phyloP scores from a whole-genome alignment of 2,329 filamentous ascomycete species.

The Aureobasidium pullulans region DNA sequence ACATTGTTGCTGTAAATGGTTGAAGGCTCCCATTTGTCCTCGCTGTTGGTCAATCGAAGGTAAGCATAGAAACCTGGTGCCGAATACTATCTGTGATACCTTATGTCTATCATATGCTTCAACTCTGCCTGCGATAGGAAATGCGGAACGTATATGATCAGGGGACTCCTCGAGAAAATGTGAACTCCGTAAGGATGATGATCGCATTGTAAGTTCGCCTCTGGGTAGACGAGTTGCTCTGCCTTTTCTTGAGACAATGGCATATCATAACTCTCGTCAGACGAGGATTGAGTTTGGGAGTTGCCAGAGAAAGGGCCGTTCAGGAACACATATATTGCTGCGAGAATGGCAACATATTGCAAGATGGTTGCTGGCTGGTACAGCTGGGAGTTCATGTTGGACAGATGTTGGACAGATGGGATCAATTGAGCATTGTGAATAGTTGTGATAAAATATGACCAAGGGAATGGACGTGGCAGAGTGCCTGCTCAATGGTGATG shows the following conservation, averaged over 20 bases:
- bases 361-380: constrained; percentile 22
- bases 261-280: constrained; percentile 14
- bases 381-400: not conserved
- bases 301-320: constrained; percentile 19
- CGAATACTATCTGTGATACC: constrained; percentile 32
- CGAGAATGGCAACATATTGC: constrained; percentile 25
- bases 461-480: no score
- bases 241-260: constrained; percentile 26
- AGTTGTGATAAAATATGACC: no score
- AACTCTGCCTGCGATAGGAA: constrained; percentile 46
- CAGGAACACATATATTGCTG: constrained; percentile 26
- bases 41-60: constrained; percentile 18
- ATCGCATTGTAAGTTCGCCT: constrained; percentile 31
- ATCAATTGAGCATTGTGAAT: not conserved
- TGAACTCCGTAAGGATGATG: constrained; percentile 36
- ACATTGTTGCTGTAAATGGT: constrained; percentile 46
- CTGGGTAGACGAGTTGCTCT: constrained; percentile 34
- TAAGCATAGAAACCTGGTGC: constrained; percentile 13
- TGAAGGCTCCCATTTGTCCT: constrained; percentile 45
- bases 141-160: constrained; percentile 52
- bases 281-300: not conserved
- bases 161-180: constrained; percentile 45
- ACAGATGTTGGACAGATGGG: not conserved
- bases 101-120: constrained; percentile 44
- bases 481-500: no score